These are phyloP conservation scores for Gossypium australe DNA, from an alignment of 345 rosid species.

Conservation along the genomic window DNA sequence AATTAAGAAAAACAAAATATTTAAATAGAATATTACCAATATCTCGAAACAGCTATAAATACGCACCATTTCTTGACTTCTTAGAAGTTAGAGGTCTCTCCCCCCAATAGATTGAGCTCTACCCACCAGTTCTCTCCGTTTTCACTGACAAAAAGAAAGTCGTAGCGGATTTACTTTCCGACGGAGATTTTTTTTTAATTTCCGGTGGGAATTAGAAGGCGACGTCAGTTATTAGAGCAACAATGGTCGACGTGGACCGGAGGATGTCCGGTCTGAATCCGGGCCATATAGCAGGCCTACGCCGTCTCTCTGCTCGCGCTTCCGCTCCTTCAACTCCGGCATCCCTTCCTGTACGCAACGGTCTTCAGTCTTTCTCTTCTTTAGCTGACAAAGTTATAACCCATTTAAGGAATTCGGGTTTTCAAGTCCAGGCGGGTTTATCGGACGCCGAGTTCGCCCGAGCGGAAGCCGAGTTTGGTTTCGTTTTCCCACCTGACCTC, in stretches of 20 bases:
- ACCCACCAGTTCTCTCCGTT: conserved; percentile 6
- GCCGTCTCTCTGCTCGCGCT: conserved; percentile 93
- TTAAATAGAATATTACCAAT: conserved; percentile 7
- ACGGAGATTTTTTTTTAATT: background rate
- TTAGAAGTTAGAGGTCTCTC: background rate
- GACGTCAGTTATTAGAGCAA: background rate
- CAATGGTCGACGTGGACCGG: conserved; percentile 99
- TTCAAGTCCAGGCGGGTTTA: conserved; percentile 81
- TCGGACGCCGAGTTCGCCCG: conserved; percentile 79
- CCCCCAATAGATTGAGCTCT: conserved; percentile 1
- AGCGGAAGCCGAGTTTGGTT: conserved; percentile 89
- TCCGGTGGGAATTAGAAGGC: background rate
- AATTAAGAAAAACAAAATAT: background rate
- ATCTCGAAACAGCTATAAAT: conserved; percentile 40
- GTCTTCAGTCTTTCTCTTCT: conserved; percentile 63
- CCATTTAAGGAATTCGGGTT: conserved; percentile 59
- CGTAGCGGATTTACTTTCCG: background rate
- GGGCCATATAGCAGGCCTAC: conserved; percentile 84
- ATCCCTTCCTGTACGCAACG: conserved; percentile 47
- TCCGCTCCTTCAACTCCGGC: conserved; percentile 61
- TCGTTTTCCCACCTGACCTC: conserved; percentile 92
- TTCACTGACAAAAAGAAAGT: background rate
- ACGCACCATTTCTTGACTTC: background rate
- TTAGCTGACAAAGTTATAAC: conserved; percentile 75
- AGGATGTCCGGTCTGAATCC: conserved; percentile 88